A percentile compares a stretch with the other conserved stretches of the same genome.
phyloP scores from a whole-genome alignment of 768 basidiomycete species.

The Boletus reticulatus region DNA sequence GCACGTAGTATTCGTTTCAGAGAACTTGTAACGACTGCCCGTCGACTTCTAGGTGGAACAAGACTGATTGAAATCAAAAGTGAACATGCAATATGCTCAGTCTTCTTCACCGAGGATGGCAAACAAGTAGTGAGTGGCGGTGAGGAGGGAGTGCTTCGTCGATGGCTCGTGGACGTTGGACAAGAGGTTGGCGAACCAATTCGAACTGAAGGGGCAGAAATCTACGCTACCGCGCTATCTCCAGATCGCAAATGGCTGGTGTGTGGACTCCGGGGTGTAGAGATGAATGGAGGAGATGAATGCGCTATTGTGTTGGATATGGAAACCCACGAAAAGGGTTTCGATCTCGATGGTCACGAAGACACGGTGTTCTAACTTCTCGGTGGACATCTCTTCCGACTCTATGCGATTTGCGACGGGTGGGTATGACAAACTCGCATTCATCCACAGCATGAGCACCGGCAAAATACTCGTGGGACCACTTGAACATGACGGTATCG shows the following conservation, averaged over 20 bases:
- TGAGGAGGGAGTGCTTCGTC: neutral
- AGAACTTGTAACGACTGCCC: neutral
- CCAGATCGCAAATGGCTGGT: neutral
- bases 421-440: neutral
- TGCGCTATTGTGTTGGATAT: neutral
- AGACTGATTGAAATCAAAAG: neutral
- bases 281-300: neutral
- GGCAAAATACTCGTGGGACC: neutral
- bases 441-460: neutral
- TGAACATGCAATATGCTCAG: neutral
- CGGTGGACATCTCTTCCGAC: neutral
- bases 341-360: neutral
- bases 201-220: neutral
- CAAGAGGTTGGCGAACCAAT: neutral
- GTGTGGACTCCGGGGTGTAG: neutral
- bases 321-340: neutral
- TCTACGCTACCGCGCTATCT: neutral
- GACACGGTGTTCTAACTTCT: neutral
- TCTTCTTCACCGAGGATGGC: neutral
- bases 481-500: neutral
- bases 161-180: neutral
- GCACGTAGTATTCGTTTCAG: neutral
- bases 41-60: neutral
- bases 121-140: neutral
- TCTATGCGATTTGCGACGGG: neutral